Evolutionary conservation across 176 grass and related monocot species (phyloP), one percentile per base, ranked within the genome.

Genomic region (Juncus inflexus): DNA sequence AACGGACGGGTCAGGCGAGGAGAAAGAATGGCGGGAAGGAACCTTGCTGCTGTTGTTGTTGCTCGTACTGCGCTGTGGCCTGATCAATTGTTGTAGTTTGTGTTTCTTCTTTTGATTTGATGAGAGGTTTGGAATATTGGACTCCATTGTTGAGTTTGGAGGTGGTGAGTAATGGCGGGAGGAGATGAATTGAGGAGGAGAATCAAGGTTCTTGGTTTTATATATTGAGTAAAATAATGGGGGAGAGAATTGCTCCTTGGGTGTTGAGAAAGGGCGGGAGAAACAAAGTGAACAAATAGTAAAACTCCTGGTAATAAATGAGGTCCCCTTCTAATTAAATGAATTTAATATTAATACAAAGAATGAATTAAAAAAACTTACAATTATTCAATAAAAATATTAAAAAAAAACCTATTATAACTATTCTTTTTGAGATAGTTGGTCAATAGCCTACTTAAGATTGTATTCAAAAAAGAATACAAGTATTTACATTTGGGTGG

Each of bases 1-100:
- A 80, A 36, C 70, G 76, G 38, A 66, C 35, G 65, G 77, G 73
- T 66, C 76, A 50, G 58, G 80, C 63, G 63, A 86, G 77, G 7
- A 81, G 67, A 58, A 65, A 35, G 13, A 65, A 37, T 50, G 77
- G 68, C 74, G 74, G 45, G 66, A 83, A 11, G 76, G 69, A 7
- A 76, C 50, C 50, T 66, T 62, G 42, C 63, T 55, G 28, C 54
- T 78, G 43, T 47, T 47, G 43, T 47, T 47, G 43, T 9, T 47
- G 9, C 43, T 47, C 4, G 43, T 47, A 60, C n/a, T 3, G 55
- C 58, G 68, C 47, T 57, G 55, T 40, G 54, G 55, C 13, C 5
- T 13, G 67, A 57, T 9, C 12, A 57, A 52, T 58, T 57, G 37
- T 71, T 60, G 68, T 7, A 42, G 9, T 12, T 47, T 71, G 15